Evolutionary conservation across 805 yeast genomes (phyloP), one percentile per base, ranked within the genome.

Genomic region (Wickerhamomyces bovis): DNA sequence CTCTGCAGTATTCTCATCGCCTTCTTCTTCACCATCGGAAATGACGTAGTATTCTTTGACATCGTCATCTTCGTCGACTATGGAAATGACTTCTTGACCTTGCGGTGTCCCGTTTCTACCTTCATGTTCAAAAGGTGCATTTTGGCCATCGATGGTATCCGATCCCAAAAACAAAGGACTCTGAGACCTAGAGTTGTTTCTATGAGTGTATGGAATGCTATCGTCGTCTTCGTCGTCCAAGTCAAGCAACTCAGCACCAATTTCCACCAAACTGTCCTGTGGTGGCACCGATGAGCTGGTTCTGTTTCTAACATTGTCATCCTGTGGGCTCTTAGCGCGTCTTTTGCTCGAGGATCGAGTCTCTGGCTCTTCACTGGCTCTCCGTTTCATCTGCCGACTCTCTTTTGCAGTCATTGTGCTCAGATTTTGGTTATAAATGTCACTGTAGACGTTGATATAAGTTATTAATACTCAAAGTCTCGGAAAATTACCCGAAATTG

Each of bases 201-300:
- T n/a, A 16, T 57, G 62, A 7, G 60, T 60, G 38, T 58, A 58
- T 8, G 64, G 64, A 6, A 60, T 58, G 26, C 53, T 61, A 18
- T 57, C 60, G 11, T 55, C 63, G 30, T 60, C 64, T 15, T 54
- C 61, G 23, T 51, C 49, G 23, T 49, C 50, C 23, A 36, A 20
- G 12, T 36, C 39, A 19, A n/a, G 23, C 6, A 20, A 6, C 8
- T 36, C 39, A 36, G 23, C 23, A 36, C n/a, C 25, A 6, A 20
- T 12, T 9, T 36, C 19, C 16, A 11, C 3, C 13, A 19, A 4
- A 36, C 39, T 36, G 25, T 20, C 39, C 8, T 36, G 16, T 6
- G 20, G 20, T 33, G 36, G 20, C 20, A 33, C 36, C 3, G 36
- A 16, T 33, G 36, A n/a, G 20, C 36, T 33, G 2, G 20, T 9